Percentiles rank a stretch among this genome's conserved stretches.
Evolutionary conservation across 139 green algal species (phyloP).

Genomic region (Chloropicon primus): DNA sequence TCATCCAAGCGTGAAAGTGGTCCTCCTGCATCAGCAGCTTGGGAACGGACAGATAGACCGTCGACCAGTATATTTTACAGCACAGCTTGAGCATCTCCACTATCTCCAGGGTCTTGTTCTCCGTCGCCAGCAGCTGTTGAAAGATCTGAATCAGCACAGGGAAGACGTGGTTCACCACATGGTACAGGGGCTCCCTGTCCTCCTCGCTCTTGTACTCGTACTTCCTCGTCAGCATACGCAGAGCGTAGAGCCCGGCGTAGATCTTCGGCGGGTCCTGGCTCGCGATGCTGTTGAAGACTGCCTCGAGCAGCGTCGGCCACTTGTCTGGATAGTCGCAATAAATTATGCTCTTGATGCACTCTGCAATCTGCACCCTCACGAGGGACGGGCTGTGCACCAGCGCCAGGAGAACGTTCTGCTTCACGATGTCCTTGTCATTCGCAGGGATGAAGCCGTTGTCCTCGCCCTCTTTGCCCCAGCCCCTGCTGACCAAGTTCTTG

Average conservation of each 20-base stretch:
- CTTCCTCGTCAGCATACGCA: conserved; percentile 81
- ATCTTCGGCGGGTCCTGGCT: conserved; percentile 35
- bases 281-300: conserved; percentile 30
- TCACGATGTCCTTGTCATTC: background rate
- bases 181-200: conserved; percentile 35
- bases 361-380: conserved; percentile 52
- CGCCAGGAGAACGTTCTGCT: background rate
- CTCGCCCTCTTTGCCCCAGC: conserved; percentile 49
- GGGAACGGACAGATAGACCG: conserved; percentile 82
- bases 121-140: conserved; percentile 28
- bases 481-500: conserved; percentile 76
- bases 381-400: background rate
- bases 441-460: background rate
- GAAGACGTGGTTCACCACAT: conserved; percentile 32
- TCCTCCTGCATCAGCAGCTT: conserved; percentile 42
- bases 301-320: conserved; percentile 66
- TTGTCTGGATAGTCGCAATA: conserved; percentile 68
- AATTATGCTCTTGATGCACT: conserved; percentile 69
- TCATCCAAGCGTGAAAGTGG: conserved; percentile 75
- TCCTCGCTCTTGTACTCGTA: conserved; percentile 75
- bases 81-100: conserved; percentile 58
- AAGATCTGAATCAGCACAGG: conserved; percentile 28
- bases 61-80: conserved; percentile 81
- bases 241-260: conserved; percentile 54
- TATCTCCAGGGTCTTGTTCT: conserved; percentile 23